These are phyloP conservation scores for Trichoderma asperellum DNA, from an alignment of 2,329 filamentous ascomycete species.

Conservation along the genomic window DNA sequence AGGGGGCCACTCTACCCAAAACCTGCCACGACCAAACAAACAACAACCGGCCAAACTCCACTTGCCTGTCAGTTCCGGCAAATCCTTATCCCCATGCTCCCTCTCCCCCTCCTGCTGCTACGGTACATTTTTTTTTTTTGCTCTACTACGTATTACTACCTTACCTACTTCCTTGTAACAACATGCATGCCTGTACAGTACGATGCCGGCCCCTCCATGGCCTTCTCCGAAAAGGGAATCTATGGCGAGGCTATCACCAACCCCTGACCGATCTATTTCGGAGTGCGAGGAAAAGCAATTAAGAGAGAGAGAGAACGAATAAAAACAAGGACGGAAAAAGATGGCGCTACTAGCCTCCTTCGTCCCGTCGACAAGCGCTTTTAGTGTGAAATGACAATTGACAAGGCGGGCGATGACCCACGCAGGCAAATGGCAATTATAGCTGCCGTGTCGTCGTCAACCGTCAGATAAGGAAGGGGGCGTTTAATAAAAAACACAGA, in stretches of 20 bases:
- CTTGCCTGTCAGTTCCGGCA: constrained; percentile 27
- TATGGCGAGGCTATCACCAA: neutral
- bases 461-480: neutral
- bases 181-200: neutral
- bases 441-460: neutral
- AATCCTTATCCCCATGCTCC: constrained; percentile 15
- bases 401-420: neutral
- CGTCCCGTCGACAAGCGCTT: neutral
- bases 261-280: neutral
- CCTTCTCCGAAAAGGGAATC: neutral
- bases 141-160: too few relatives aligned
- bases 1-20: constrained; percentile 1
- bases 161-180: too few relatives aligned
- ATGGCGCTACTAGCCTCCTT: neutral
- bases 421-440: neutral
- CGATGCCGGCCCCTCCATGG: neutral
- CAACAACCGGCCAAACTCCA: neutral
- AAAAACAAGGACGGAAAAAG: neutral
- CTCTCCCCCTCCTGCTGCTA: neutral
- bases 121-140: neutral
- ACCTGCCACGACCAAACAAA: neutral
- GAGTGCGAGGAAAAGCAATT: neutral
- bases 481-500: neutral
- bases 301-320: neutral
- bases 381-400: neutral